Base-by-base conservation (phyloP, 2,329 filamentous ascomycete genomes). In the Dactylellina drechsleri region DNA sequence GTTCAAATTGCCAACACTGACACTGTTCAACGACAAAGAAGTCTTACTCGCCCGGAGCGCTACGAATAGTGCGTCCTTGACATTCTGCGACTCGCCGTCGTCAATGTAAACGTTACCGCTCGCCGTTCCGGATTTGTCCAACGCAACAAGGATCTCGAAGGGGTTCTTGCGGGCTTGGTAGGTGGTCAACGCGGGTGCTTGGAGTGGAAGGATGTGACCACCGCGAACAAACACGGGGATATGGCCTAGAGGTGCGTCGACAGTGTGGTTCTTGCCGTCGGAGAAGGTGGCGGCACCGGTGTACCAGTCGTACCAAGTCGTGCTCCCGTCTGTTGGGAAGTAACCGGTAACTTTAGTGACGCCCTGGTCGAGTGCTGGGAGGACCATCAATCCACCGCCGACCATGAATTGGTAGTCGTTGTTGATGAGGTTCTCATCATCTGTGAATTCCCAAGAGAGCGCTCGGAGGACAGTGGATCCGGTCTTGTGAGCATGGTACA, bases 261-360 rank as follows among this genome's bases (percentile, higher is more conserved):
- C 87, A 2, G 87, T 88, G 12, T 85, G 85, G 79, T 90, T 90
- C 66, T 85, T 83, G 8, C 86, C 86, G 1, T 83, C 75, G 0
- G 84, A 85, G 15, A 83, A 79, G 2, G 92, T 83, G 0, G 84
- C 84, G 0, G 84, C 84, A 59, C 88, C 86, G n/a, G 86, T 90
- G 81, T 92, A 92, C 90, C 90, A 93, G 80, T 93, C 91, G 79
- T 92, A 93, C 89, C 90, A 93, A 1, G 88, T 86, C 1, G 84
- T 88, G 0, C 85, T 81, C 1, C 84, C 84, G 1, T 88, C 81
- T 5, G 90, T 90, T 0, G 91, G 91, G 81, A 93, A 92, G 2
- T 92, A 86, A 28, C 88, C 90, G 26, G 87, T 83, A 6, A 92
- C 90, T 1, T 84, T 85, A 0, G 83, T 86, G 16, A 86, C 86